Base-by-base conservation (phyloP, 2,329 filamentous ascomycete genomes). In the Sporothrix schenckii region DNA sequence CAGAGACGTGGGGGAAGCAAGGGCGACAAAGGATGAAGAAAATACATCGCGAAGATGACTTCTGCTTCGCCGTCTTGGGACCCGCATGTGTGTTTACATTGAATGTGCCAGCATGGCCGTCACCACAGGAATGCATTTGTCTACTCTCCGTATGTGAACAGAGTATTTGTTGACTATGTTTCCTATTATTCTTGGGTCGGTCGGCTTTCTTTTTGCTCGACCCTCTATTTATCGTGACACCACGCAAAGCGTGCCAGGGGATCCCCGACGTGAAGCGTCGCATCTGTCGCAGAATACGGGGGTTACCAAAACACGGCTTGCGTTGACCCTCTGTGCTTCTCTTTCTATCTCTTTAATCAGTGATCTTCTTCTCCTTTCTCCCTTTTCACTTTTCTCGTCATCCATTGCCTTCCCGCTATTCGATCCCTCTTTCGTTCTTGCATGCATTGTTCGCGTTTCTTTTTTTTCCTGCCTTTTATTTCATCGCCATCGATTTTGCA, bases 211-310 rank as follows among this genome's bases (percentile, higher is more conserved):
- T 67, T 24, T 16, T 47, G 30, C n/a, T 27, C 19, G 41, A 24
- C 50, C 13, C 14, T 56, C 58, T 68, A 50, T 39, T 60, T 68
- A 49, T 68, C 53, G 39, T 60, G 41, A 30, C 52, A 67, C 41
- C 19, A 19, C 5, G 21, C 6, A 21, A 39, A n/a, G 13, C 34
- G 39, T 21, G 34, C 66, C 66, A 54, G 50, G 66, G 54, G 53
- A 60, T 68, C 66, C 66, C 53, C 66, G 54, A 68, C 66, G 44
- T 60, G 53, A 68, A 68, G 66, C 53, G 54, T 68, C 66, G 66
- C 66, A 60, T 30, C 24, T 56, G 66, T 68, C 53, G 44, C 53
- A 60, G 53, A 60, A 60, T 50, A 49, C 50, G 44, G 66, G 58
- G 58, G 58, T 39, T 39, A 44, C 58, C 58, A 47, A 16, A 44